Evolutionary conservation across 148 eudicot species (phyloP).

Genomic region (Fagopyrum tataricum): DNA sequence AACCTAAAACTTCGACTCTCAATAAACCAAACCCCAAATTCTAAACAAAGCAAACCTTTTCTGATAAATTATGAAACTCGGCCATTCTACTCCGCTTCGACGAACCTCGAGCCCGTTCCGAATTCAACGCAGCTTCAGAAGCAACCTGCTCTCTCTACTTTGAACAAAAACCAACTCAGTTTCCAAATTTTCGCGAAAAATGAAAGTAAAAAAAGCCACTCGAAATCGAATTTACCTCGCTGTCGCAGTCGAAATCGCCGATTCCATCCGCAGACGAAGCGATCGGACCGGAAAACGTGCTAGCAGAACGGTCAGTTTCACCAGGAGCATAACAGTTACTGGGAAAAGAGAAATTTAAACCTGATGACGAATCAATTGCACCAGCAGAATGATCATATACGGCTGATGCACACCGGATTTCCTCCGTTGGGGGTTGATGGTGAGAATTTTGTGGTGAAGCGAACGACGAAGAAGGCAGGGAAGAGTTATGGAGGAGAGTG

Average conservation of each 20-base stretch:
- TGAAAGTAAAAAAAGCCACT: neutral
- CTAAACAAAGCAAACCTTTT: slow-evolving; percentile 41
- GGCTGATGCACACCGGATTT: slow-evolving; percentile 15
- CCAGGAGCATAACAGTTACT: slow-evolving; percentile 10
- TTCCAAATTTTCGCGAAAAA: neutral
- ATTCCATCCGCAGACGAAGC: slow-evolving; percentile 21
- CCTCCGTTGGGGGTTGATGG: neutral
- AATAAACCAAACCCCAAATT: neutral
- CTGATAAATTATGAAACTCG: slow-evolving; percentile 79
- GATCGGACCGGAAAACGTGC: neutral
- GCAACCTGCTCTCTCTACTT: neutral
- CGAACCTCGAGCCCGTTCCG: slow-evolving; percentile 35
- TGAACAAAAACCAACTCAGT: neutral
- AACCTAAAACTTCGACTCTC: neutral
- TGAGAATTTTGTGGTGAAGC: slow-evolving; percentile 9
- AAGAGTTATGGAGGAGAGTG: slow-evolving; percentile 45
- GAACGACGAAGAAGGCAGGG: slow-evolving; percentile 16
- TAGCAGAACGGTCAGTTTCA: slow-evolving; percentile 11
- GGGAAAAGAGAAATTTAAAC: neutral
- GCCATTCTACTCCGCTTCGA: slow-evolving; percentile 74
- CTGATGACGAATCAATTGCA: neutral
- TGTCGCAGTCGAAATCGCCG: slow-evolving; percentile 32
- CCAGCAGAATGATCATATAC: slow-evolving; percentile 11
- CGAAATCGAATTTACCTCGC: slow-evolving; percentile 26
- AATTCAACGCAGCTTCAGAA: slow-evolving; percentile 25